Percentiles rank a stretch among this genome's conserved stretches.
Evolutionary conservation across 805 yeast species (phyloP).

Genomic region (Yarrowia sp.): DNA sequence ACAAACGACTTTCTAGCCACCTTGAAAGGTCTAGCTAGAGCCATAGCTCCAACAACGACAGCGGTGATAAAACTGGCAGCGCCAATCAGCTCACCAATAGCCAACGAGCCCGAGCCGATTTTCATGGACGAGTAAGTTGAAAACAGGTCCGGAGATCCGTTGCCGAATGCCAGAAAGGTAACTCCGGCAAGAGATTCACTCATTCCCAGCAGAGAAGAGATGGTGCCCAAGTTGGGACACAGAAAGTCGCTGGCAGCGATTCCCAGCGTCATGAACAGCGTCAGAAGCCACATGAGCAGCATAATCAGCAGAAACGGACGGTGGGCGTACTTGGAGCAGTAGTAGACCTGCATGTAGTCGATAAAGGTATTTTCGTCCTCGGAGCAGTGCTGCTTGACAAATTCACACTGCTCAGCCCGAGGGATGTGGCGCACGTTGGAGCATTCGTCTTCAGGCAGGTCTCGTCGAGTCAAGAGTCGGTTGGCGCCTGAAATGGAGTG

Average conservation of each 20-base stretch:
- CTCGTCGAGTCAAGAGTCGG: slow-evolving; percentile 7
- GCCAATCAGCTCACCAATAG: slow-evolving; percentile 88
- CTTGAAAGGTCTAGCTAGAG: slow-evolving; percentile 61
- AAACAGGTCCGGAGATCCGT: slow-evolving; percentile 87
- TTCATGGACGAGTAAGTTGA: slow-evolving; percentile 81
- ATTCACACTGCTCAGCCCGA: slow-evolving; percentile 39
- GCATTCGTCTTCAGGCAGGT: slow-evolving; percentile 4
- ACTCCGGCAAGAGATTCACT: slow-evolving; percentile 81
- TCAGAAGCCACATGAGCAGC: slow-evolving; percentile 37
- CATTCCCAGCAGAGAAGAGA: slow-evolving; percentile 60
- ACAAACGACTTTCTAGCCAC: slow-evolving; percentile 50
- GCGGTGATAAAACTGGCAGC: slow-evolving; percentile 81
- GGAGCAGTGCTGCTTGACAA: slow-evolving; percentile 41
- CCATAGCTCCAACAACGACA: slow-evolving; percentile 77
- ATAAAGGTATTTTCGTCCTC: slow-evolving; percentile 41
- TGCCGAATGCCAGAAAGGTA: slow-evolving; percentile 85
- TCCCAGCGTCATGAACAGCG: slow-evolving; percentile 65
- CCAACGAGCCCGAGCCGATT: slow-evolving; percentile 68
- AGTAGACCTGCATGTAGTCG: slow-evolving; percentile 41
- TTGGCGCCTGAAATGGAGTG: slow-evolving; percentile 4
- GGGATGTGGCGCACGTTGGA: slow-evolving; percentile 15
- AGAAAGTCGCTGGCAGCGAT: slow-evolving; percentile 77
- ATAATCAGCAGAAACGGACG: slow-evolving; percentile 27
- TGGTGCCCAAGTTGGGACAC: slow-evolving; percentile 70
- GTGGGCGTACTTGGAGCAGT: slow-evolving; percentile 32